Evolutionary conservation across 116 monocot genomes (phyloP).

Genomic region (Papilionanthe hybrid): DNA sequence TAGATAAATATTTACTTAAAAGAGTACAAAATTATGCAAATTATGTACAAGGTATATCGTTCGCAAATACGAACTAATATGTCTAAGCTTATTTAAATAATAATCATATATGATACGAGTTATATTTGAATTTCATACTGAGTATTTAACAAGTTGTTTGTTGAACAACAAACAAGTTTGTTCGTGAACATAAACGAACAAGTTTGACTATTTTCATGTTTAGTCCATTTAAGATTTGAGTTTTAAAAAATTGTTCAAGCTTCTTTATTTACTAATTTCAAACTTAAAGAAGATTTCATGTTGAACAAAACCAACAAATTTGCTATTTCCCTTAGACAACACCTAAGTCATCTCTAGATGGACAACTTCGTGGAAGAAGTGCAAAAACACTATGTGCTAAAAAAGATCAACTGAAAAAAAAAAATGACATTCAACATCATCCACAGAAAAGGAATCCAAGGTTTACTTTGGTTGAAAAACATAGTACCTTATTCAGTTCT

Average conservation of each 20-base stretch:
- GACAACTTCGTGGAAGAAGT: not conserved
- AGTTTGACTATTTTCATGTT: too few species aligned
- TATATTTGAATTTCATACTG: too few species aligned
- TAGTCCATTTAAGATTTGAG: too few species aligned
- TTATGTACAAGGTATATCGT: not conserved
- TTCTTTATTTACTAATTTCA: not conserved
- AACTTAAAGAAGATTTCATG: not conserved
- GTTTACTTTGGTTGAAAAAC: not conserved
- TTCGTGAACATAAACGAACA: too few species aligned
- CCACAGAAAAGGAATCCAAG: not conserved
- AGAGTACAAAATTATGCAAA: not conserved
- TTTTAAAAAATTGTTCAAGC: too few species aligned
- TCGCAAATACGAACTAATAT: not conserved
- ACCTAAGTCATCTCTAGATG: not conserved
- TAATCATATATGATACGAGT: too few species aligned
- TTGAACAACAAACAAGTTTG: too few species aligned
- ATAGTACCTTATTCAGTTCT: slow-evolving; percentile 31
- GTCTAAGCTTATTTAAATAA: not conserved
- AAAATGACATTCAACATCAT: not conserved
- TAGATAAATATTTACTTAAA: not conserved
- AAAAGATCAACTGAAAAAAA: not conserved
- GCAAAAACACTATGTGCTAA: not conserved
- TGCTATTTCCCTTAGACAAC: not conserved
- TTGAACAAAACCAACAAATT: not conserved
- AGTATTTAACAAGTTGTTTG: too few species aligned